A percentile compares a stretch with the other conserved stretches of the same genome.
These are phyloP conservation scores for Viola pubescens DNA, from an alignment of 441 rosid species.

Conservation along the genomic window DNA sequence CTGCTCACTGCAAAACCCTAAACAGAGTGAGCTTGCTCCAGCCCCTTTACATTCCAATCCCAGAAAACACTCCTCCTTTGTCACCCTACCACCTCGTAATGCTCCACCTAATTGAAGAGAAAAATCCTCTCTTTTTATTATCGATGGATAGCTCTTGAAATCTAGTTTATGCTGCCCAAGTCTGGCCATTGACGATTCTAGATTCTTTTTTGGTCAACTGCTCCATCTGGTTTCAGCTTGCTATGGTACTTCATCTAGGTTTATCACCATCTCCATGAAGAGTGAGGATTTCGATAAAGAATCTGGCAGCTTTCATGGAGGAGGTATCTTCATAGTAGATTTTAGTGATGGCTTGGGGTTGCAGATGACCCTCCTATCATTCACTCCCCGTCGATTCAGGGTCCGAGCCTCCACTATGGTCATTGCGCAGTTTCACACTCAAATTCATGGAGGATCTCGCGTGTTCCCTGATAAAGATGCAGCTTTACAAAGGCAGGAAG, in stretches of 20 bases:
- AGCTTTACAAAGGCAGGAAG: slow-evolving; percentile 26
- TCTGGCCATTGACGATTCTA: not conserved
- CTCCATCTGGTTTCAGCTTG: slow-evolving; percentile 2
- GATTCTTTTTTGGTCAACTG: not conserved
- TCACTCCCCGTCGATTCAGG: slow-evolving; percentile 31
- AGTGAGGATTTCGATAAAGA: slow-evolving; percentile 11
- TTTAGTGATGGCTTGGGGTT: slow-evolving; percentile 35
- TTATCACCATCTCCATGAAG: slow-evolving; percentile 23
- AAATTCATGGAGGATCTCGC: slow-evolving; percentile 34
- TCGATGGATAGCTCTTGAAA: not conserved
- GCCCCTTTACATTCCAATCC: not conserved
- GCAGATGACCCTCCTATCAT: slow-evolving; percentile 39
- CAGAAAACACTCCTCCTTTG: not conserved
- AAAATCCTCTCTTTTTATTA: not conserved
- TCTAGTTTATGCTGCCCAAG: not conserved
- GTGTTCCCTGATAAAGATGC: slow-evolving; percentile 30
- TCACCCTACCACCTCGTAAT: not conserved
- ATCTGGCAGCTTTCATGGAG: slow-evolving; percentile 7
- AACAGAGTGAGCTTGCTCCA: not conserved
- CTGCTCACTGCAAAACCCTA: not conserved
- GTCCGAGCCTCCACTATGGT: slow-evolving; percentile 44
- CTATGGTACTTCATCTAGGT: slow-evolving; percentile 16
- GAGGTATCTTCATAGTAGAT: not conserved
- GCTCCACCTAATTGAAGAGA: not conserved
- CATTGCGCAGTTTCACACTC: slow-evolving; percentile 35